Evolutionary conservation across 176 grass and related monocot species (phyloP), one percentile per base, ranked within the genome.

Genomic region (Hsuehochloa calcarea): DNA sequence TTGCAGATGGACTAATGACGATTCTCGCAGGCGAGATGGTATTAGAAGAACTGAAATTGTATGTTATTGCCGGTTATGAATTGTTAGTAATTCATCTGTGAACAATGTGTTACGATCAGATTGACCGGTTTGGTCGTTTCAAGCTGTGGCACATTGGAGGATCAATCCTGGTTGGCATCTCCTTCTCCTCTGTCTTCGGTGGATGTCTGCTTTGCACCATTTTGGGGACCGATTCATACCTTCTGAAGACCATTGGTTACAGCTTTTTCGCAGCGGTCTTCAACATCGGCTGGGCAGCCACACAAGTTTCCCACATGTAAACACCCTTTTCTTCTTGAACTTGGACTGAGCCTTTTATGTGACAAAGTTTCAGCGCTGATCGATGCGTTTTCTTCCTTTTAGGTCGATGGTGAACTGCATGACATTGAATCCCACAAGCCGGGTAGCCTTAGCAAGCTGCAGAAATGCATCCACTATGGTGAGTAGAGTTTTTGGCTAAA

Each of bases 361-460:
- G 46, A 41, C 17, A 10, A 19, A 44, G 60, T 45, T 74, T 72
- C 29, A 58, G 29, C 23, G 56, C 31, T 61, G 67, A 4, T 19
- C 45, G 22, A 83, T 68, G 11, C 22, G 19, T 72, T 61, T 65
- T 12, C n/a, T 85, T 70, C 4, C 31, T 61, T 56, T 10, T 43
- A 94, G 92, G 92, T 89, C 92, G 34, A 92, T 94, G 92, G 92
- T 94, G 55, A 94, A 94, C 70, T 94, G 89, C 87, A 89, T 94
- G 70, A 91, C 89, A 7, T 49, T 65, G 27, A 89, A 94, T 59
- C 85, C 87, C 64, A 94, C 89, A 19, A 94, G 92, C 81, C 79
- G 89, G 80, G 87, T 94, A 49, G 87, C 89, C 10, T 84, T 94
- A 45, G 87, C 89, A 23, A 94, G 92, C 73, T 94, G 89, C 67